Conservation (phyloP, 2,329 filamentous ascomycete species). For the Graphilbum fragrans region DNA sequence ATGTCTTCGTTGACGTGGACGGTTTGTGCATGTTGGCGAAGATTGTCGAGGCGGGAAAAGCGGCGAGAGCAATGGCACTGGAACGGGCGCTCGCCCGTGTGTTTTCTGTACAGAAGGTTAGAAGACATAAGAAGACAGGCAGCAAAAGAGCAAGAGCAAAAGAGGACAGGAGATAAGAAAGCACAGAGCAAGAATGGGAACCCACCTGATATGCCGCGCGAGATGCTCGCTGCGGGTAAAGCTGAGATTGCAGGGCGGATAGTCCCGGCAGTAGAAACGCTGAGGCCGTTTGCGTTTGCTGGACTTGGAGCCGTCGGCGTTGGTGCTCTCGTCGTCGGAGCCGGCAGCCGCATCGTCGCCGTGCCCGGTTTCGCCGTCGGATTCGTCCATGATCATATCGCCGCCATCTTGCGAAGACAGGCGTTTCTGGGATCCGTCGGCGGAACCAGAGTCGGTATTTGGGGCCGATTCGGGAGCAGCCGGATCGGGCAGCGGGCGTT, state of each 20-base stretch:
- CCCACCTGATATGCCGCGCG: constrained; percentile 81
- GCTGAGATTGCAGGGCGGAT: constrained; percentile 83
- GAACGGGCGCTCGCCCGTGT: constrained; percentile 93
- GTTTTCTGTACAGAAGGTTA: constrained; percentile 51
- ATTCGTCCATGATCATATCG: constrained; percentile 68
- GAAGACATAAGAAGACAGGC: constrained; percentile 1
- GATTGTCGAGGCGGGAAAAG: constrained; percentile 88
- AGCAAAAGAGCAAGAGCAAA: background rate
- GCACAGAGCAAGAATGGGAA: constrained; percentile 4
- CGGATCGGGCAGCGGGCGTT: constrained; percentile 41
- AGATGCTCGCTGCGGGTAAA: constrained; percentile 95
- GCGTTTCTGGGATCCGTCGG: constrained; percentile 47
- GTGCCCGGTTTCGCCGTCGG: constrained; percentile 47
- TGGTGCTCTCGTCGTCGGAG: constrained; percentile 55
- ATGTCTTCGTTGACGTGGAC: constrained; percentile 98
- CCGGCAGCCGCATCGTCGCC: constrained; percentile 36
- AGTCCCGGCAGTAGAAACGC: constrained; percentile 91
- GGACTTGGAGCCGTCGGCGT: constrained; percentile 53
- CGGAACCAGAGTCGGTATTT: constrained; percentile 23
- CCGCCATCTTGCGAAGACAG: constrained; percentile 49
- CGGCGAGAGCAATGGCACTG: constrained; percentile 89
- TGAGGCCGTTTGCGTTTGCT: constrained; percentile 95
- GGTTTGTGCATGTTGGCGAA: constrained; percentile 93
- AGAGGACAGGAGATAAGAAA: background rate
- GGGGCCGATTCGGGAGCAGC: constrained; percentile 23